Evolutionary conservation across 768 basidiomycete genomes (phyloP), one percentile per base, ranked within the genome.

Genomic region (Infundibulicybe gibba): DNA sequence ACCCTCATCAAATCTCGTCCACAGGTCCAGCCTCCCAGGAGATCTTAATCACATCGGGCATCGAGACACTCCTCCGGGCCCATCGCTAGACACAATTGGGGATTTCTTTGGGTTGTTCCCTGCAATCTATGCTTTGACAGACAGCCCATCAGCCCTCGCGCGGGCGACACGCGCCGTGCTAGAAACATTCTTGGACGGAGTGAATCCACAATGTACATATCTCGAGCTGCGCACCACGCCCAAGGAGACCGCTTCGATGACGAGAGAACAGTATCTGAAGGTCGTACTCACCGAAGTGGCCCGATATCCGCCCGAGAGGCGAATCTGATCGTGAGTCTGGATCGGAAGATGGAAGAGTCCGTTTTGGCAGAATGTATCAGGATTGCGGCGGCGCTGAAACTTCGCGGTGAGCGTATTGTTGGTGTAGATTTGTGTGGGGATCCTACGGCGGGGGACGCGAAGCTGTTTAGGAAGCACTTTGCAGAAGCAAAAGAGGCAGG

Each of bases 191-290:
- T 69, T 94, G 41, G 70, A 70, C 32, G 65, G 71, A 17, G 50
- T 61, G 8, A 33, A 52, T 0, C 71, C 82, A 0, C 77, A 88
- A 45, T 90, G 85, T 49, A 64, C 64, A 3, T 90, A 90, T 57
- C 70, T 94, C 31, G 91, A 93, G 58, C 75, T 93, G n/a, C 80
- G 91, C n/a, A 83, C 82, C 9, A 91, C 87, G 0, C 91, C 90
- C 0, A 75, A 83, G 38, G 66, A 59, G 58, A 87, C 81, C 0
- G 47, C 61, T 0, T 53, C 70, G 4, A 87, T 91, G 84, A 72
- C 69, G 6, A 69, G 81, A 8, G 63, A 71, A 48, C 60, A 68
- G 37, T 94, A 93, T 59, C 64, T 93, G 17, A 67, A 72, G 33
- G 69, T 78, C 1, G 87, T 94, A 0, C 70, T 93, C 12, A 72